Percentiles rank a stretch among this genome's conserved stretches.
Evolutionary conservation across 495 filamentous ascomycete genomes (phyloP).

Genomic region (Aspergillus coremiiformis): DNA sequence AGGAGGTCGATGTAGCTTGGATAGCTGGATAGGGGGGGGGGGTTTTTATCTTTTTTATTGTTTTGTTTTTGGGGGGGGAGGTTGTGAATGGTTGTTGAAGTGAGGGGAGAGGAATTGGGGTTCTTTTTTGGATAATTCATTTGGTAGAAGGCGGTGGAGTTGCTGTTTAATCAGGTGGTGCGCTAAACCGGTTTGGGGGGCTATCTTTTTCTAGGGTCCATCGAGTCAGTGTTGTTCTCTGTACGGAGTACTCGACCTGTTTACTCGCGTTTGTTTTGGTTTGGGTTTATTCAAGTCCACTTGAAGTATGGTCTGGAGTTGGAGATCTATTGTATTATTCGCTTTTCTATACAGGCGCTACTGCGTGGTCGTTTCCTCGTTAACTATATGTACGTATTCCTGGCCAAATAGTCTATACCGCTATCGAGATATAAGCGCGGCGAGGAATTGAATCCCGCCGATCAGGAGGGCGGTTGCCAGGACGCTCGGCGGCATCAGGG

Average conservation of each 20-base stretch:
- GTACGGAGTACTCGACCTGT: no score
- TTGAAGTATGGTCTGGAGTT: no score
- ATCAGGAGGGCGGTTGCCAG: slow-evolving; percentile 21
- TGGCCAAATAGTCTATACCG: slow-evolving; percentile 7
- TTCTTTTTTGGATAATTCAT: background rate
- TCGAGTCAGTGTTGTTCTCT: no score
- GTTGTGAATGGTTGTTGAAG: background rate
- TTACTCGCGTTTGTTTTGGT: no score
- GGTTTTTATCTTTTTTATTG: slow-evolving; percentile 9
- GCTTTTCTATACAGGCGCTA: background rate
- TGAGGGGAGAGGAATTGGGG: background rate
- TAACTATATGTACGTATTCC: slow-evolving; percentile 3
- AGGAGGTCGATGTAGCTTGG: slow-evolving; percentile 51
- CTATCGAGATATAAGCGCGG: slow-evolving; percentile 4
- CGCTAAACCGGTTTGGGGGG: slow-evolving; percentile 2
- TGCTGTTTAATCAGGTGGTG: background rate
- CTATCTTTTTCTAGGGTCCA: no score
- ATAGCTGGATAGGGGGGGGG: slow-evolving; percentile 42
- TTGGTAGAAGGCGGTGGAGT: background rate
- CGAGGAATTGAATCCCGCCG: slow-evolving; percentile 21
- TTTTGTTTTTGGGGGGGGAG: background rate
- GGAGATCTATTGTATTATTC: no score
- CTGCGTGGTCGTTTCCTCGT: background rate
- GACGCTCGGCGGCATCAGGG: slow-evolving; percentile 15
- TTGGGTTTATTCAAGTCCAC: no score